Conservation (phyloP, 495 filamentous ascomycete genomes). For the Penicillium paradoxum region DNA sequence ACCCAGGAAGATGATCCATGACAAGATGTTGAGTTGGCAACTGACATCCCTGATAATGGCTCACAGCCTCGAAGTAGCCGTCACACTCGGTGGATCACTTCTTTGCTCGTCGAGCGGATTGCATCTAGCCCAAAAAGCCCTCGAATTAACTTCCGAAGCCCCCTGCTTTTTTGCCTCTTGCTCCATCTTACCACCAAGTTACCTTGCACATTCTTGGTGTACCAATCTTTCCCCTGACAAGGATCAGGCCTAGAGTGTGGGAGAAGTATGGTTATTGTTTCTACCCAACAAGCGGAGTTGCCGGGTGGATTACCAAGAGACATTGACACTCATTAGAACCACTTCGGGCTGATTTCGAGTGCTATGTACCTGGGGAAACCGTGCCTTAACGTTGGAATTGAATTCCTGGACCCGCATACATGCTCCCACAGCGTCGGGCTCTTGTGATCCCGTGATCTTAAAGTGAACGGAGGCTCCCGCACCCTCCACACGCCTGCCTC, state of each 20-base stretch:
- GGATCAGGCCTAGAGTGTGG: slow-evolving; percentile 24
- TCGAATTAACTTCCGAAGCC: slow-evolving; percentile 29
- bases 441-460: slow-evolving; percentile 41
- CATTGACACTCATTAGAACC: slow-evolving; percentile 1
- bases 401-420: slow-evolving; percentile 40
- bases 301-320: slow-evolving; percentile 4
- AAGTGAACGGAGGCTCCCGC: slow-evolving; percentile 39
- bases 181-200: slow-evolving; percentile 28
- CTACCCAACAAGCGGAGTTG: slow-evolving; percentile 29
- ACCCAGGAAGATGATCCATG: slow-evolving; percentile 27
- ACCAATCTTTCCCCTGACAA: slow-evolving; percentile 27
- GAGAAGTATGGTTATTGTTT: slow-evolving; percentile 15
- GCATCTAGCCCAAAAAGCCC: slow-evolving; percentile 16
- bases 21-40: slow-evolving; percentile 34
- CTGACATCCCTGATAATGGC: slow-evolving; percentile 27
- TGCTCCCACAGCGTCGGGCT: slow-evolving; percentile 38
- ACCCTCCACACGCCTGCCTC: slow-evolving; percentile 29
- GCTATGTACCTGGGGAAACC: slow-evolving; percentile 5
- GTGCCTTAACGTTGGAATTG: slow-evolving; percentile 42
- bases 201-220: slow-evolving; percentile 18
- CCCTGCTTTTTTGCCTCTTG: slow-evolving; percentile 26
- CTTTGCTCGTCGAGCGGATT: slow-evolving; percentile 16
- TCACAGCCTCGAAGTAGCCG: slow-evolving; percentile 22
- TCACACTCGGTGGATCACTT: slow-evolving; percentile 21
- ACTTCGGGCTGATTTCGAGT: slow-evolving; percentile 8